Evolutionary conservation across 2,329 filamentous ascomycete species (phyloP), one percentile per base, ranked within the genome.

Genomic region (Diaporthe ampelina): DNA sequence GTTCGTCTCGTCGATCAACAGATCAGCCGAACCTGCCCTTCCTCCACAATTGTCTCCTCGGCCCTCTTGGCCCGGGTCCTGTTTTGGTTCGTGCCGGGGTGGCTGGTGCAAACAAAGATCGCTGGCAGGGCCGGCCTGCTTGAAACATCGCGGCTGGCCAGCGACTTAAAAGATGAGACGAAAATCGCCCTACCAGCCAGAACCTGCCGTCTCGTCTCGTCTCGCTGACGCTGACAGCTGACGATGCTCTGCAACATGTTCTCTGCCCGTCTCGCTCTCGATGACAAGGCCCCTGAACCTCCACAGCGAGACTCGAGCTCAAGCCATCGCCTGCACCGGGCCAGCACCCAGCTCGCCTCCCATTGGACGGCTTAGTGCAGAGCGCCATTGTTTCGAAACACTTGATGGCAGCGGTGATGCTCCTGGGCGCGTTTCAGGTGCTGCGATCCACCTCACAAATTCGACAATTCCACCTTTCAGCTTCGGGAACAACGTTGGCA

Each of bases 391-490:
- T 76, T 76, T 76, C 74, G 73, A 76, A 76, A 76, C 74, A 50
- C 61, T 73, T 65, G 68, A 63, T 70, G 73, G 73, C 65, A 72
- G 74, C 73, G 76, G 77, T 77, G 77, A 75, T 74, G 74, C 74
- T 75, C 77, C 75, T 77, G 74, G 77, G 72, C 73, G 74, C 74
- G 79, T 80, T 80, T 80, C 79, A 80, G 78, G 78, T 80, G 76
- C 75, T 54, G 74, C 72, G 65, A 69, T 72, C 77, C 74, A 74
- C 74, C 74, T 63, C 73, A 56, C 73, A 63, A 61, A 73, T 69
- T 58, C 70, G 71, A 72, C 63, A 59, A 57, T 72, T 67, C 69
- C n/a, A 76, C 70, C 73, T 76, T 67, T 73, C 58, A 56, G 70
- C 73, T 77, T 72, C 57, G 70, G 70, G 48, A 72, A 63, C 57